A percentile compares a stretch with the other conserved stretches of the same genome.
phyloP scores from a whole-genome alignment of 306 rosid species.

The Prunus fruticosa region DNA sequence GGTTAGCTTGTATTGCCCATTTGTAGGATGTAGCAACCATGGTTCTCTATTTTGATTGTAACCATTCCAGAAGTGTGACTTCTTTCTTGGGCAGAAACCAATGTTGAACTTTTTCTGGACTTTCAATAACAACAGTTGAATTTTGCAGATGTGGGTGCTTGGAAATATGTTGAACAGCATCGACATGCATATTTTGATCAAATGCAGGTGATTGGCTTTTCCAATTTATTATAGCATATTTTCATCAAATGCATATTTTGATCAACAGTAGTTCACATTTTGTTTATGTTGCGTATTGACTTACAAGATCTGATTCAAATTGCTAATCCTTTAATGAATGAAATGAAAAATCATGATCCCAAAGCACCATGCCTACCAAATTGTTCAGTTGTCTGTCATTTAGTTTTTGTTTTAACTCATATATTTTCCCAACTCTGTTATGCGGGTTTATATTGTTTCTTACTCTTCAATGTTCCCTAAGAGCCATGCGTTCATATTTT shows the following conservation, averaged over 20 bases:
- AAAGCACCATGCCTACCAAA: neutral
- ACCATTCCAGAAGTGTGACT: neutral
- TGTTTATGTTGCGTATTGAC: neutral
- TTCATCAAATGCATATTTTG: no score
- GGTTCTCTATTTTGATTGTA: neutral
- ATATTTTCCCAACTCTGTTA: neutral
- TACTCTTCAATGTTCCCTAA: neutral
- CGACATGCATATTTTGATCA: constrained; percentile 86
- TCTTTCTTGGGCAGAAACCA: constrained; percentile 4
- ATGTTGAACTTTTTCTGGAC: neutral
- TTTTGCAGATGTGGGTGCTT: constrained; percentile 78
- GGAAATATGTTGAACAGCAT: constrained; percentile 78
- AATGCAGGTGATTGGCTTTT: constrained; percentile 65
- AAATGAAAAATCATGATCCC: neutral
- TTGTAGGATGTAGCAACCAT: neutral
- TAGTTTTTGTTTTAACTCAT: neutral
- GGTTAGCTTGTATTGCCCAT: neutral
- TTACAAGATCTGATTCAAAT: neutral
- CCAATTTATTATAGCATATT: neutral
- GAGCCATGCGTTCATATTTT: neutral
- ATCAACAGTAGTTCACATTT: neutral
- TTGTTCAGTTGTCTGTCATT: neutral
- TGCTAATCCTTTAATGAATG: neutral
- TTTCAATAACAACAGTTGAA: constrained; percentile 23
- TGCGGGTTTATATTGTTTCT: neutral